phyloP scores from a whole-genome alignment of 768 basidiomycete species.

The Russula griseocarnosa region DNA sequence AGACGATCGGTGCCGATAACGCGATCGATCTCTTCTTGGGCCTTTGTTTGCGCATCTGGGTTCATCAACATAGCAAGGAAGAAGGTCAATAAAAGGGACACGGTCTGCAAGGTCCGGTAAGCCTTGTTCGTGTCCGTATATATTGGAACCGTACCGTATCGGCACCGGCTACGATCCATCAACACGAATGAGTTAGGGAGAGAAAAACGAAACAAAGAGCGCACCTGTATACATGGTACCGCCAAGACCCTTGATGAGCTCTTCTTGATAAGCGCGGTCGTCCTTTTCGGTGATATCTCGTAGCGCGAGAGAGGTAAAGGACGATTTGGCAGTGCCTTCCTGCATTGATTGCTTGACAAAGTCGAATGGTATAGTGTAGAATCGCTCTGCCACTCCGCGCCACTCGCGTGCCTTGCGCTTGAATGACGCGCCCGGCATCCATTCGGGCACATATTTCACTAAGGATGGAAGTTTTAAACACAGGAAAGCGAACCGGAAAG shows the following conservation, averaged over 20 bases:
- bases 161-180: conserved; percentile 20
- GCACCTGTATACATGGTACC: conserved; percentile 24
- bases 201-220: neutral
- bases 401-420: conserved; percentile 29
- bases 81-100: conserved; percentile 27
- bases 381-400: conserved; percentile 24
- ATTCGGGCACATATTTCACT: conserved; percentile 32
- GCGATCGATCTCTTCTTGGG: conserved; percentile 33
- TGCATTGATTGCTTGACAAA: conserved; percentile 27
- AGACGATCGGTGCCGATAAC: conserved; percentile 31
- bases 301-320: conserved; percentile 26
- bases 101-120: conserved; percentile 21
- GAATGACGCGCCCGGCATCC: conserved; percentile 31
- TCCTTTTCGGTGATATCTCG: conserved; percentile 26
- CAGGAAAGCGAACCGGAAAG: neutral
- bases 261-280: conserved; percentile 28
- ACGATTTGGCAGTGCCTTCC: conserved; percentile 17
- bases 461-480: neutral
- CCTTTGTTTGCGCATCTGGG: conserved; percentile 28
- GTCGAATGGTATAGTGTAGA: conserved; percentile 26
- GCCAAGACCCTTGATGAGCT: conserved; percentile 28
- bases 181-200: neutral
- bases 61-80: conserved; percentile 30
- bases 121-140: neutral
- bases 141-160: conserved; percentile 26